phyloP scores from a whole-genome alignment of 371 early-diverging fungal species.

The Dichotomocladium elegans region DNA sequence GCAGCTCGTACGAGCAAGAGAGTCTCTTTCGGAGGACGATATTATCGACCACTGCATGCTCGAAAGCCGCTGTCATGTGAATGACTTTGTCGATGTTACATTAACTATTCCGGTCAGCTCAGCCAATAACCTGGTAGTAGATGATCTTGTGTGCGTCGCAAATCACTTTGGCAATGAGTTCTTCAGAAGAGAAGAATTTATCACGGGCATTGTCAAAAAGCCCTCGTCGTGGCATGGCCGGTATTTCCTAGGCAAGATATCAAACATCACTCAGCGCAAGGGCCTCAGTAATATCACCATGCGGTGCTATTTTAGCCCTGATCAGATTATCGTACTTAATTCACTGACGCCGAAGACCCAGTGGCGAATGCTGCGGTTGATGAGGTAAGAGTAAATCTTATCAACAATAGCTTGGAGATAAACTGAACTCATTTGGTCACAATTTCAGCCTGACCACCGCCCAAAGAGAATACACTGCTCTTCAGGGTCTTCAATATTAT shows the following conservation, averaged over 20 bases:
- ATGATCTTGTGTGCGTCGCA: constrained; percentile 49
- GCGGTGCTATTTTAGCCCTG: constrained; percentile 42
- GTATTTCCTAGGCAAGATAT: constrained; percentile 63
- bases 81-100: constrained; percentile 74
- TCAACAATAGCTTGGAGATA: too few relatives aligned
- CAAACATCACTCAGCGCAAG: constrained; percentile 35
- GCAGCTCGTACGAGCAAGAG: constrained; percentile 70
- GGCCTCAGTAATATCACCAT: constrained; percentile 44
- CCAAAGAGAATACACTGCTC: constrained; percentile 83
- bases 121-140: constrained; percentile 24
- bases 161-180: constrained; percentile 45
- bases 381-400: too few relatives aligned
- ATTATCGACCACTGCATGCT: constrained; percentile 42
- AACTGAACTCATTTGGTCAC: too few relatives aligned
- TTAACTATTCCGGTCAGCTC: constrained; percentile 35
- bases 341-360: constrained; percentile 39
- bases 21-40: constrained; percentile 52
- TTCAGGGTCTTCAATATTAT: constrained; percentile 64
- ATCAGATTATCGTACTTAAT: constrained; percentile 39
- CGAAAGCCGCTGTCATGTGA: constrained; percentile 58
- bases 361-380: constrained; percentile 31
- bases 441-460: constrained; percentile 67
- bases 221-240: constrained; percentile 20
- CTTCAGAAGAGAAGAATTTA: constrained; percentile 16
- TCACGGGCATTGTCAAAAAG: not conserved